Percentiles rank a stretch among this genome's conserved stretches.
phyloP scores from a whole-genome alignment of 2,329 filamentous ascomycete species.

The Fusarium liriodendri region DNA sequence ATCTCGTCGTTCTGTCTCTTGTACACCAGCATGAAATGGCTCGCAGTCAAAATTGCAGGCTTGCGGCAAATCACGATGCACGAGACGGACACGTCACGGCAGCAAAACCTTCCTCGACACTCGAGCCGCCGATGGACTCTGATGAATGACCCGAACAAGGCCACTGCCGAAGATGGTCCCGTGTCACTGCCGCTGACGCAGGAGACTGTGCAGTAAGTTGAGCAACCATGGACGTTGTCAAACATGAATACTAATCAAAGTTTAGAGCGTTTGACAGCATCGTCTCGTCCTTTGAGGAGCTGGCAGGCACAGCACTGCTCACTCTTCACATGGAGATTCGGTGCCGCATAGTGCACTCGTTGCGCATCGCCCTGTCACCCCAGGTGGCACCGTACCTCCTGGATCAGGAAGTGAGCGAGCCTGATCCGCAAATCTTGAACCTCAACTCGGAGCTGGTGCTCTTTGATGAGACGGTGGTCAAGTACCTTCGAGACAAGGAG shows the following conservation, averaged over 20 bases:
- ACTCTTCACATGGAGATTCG: constrained; percentile 91
- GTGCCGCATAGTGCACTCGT: constrained; percentile 84
- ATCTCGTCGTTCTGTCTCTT: constrained; percentile 87
- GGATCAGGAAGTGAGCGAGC: constrained; percentile 80
- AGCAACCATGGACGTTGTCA: not conserved
- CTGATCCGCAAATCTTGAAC: constrained; percentile 82
- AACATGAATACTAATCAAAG: constrained; percentile 38
- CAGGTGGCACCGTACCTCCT: constrained; percentile 71
- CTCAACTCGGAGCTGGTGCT: constrained; percentile 87
- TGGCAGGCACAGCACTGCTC: constrained; percentile 82
- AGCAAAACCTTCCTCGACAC: constrained; percentile 62
- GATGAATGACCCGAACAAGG: constrained; percentile 71
- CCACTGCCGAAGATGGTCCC: constrained; percentile 69
- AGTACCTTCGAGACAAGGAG: constrained; percentile 78
- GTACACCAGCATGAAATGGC: constrained; percentile 99
- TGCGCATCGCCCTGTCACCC: constrained; percentile 72
- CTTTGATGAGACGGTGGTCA: constrained; percentile 85
- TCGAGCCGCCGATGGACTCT: constrained; percentile 86
- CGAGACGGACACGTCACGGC: constrained; percentile 73
- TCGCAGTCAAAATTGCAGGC: constrained; percentile 83
- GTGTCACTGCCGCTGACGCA: constrained; percentile 89
- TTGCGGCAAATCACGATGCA: constrained; percentile 85
- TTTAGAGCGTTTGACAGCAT: constrained; percentile 85
- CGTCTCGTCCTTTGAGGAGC: constrained; percentile 82
- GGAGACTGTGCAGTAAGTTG: constrained; percentile 80